Evolutionary conservation across 2,329 filamentous ascomycete genomes (phyloP).

Genomic region (Plectosphaerella cucumerina): DNA sequence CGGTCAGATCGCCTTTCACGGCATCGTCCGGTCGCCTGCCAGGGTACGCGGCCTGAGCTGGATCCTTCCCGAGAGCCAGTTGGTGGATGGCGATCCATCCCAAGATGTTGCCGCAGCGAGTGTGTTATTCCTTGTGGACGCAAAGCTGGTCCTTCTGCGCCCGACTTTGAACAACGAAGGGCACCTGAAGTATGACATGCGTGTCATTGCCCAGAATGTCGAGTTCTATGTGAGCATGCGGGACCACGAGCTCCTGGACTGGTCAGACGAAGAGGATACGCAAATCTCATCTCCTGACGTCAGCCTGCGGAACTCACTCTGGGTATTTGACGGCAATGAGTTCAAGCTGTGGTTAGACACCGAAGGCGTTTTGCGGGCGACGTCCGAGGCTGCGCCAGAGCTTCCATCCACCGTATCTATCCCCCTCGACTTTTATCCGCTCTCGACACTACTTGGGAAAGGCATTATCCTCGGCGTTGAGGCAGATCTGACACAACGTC

Average conservation of each 20-base stretch:
- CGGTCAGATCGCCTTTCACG: slow-evolving; percentile 96
- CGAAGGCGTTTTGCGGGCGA: slow-evolving; percentile 73
- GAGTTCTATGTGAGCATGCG: slow-evolving; percentile 93
- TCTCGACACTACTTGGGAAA: slow-evolving; percentile 83
- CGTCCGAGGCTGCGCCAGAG: slow-evolving; percentile 64
- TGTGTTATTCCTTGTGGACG: slow-evolving; percentile 94
- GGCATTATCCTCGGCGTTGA: slow-evolving; percentile 89
- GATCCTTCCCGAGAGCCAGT: slow-evolving; percentile 87
- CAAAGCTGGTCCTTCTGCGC: slow-evolving; percentile 88
- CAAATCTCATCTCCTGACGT: slow-evolving; percentile 12
- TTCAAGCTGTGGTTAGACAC: slow-evolving; percentile 88
- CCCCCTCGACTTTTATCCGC: slow-evolving; percentile 89
- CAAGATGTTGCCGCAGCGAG: slow-evolving; percentile 93
- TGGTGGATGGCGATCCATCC: slow-evolving; percentile 87
- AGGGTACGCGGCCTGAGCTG: slow-evolving; percentile 91
- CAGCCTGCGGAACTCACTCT: slow-evolving; percentile 74
- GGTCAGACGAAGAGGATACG: background rate
- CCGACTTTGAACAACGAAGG: slow-evolving; percentile 79
- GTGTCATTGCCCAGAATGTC: slow-evolving; percentile 90
- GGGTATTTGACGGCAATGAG: slow-evolving; percentile 87
- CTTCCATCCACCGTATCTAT: slow-evolving; percentile 72
- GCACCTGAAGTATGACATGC: slow-evolving; percentile 96
- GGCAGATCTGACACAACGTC: slow-evolving; percentile 85
- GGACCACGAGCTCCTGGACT: slow-evolving; percentile 51
- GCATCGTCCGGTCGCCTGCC: slow-evolving; percentile 89